Evolutionary conservation across 495 filamentous ascomycete species (phyloP).

Genomic region (Penicillium argentinense): DNA sequence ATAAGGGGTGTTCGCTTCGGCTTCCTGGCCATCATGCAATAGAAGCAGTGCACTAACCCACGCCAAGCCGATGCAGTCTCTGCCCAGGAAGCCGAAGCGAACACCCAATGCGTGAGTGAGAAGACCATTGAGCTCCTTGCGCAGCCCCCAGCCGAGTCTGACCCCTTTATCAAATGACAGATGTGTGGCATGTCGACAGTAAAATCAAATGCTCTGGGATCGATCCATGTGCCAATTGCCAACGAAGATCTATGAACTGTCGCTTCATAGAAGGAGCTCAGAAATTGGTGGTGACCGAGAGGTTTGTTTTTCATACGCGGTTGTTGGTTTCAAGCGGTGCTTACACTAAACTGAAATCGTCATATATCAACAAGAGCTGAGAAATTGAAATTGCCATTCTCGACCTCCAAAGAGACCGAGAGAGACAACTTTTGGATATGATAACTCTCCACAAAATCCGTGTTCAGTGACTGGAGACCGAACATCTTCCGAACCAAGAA

Average conservation of each 20-base stretch:
- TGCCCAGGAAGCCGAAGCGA: slow-evolving; percentile 12
- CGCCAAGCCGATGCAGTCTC: too few species aligned
- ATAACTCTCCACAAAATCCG: too few species aligned
- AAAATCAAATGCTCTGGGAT: slow-evolving; percentile 42
- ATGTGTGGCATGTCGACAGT: slow-evolving; percentile 34
- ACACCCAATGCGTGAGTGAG: slow-evolving; percentile 16
- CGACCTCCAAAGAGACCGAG: too few species aligned
- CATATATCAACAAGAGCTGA: neutral
- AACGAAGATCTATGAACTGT: slow-evolving; percentile 20
- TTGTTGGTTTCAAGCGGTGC: neutral
- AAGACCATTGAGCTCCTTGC: too few species aligned
- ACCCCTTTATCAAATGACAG: slow-evolving; percentile 10
- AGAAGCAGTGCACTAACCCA: too few species aligned
- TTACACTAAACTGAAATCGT: neutral
- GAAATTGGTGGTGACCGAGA: slow-evolving; percentile 25
- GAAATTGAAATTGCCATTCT: too few species aligned
- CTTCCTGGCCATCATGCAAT: too few species aligned
- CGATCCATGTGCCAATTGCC: slow-evolving; percentile 35
- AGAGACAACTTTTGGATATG: too few species aligned
- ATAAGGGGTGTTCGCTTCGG: neutral
- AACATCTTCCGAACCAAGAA: slow-evolving; percentile 8
- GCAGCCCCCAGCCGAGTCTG: neutral
- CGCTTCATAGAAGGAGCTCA: slow-evolving; percentile 20
- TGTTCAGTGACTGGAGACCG: too few species aligned
- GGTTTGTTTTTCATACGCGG: slow-evolving; percentile 20